Conservation (phyloP, 2,329 filamentous ascomycete species). For the Metarhizium album region DNA sequence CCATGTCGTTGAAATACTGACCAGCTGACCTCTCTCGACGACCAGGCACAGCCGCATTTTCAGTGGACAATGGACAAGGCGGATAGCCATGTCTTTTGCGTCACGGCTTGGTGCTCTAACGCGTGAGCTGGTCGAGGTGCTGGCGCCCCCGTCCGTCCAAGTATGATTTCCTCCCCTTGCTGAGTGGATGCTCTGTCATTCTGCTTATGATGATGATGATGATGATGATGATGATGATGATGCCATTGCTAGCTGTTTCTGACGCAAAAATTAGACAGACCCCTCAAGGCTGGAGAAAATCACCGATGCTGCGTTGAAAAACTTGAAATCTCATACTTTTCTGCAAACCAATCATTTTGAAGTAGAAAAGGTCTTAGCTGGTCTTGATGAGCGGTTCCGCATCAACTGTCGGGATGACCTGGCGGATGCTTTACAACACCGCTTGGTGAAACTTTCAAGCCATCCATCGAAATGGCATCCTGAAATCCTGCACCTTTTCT, state of each 20-base stretch:
- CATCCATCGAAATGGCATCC: conserved; percentile 56
- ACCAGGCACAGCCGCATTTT: background rate
- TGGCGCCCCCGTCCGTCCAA: conserved; percentile 44
- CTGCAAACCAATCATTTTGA: conserved; percentile 67
- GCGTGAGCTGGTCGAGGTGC: conserved; percentile 57
- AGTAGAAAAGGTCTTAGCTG: conserved; percentile 51
- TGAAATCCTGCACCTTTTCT: conserved; percentile 66
- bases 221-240: too few species aligned
- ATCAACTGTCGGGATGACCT: conserved; percentile 70
- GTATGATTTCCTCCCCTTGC: conserved; percentile 25
- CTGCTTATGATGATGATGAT: background rate
- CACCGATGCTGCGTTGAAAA: conserved; percentile 39
- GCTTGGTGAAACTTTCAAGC: conserved; percentile 48
- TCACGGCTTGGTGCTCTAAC: conserved; percentile 53
- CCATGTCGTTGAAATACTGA: background rate
- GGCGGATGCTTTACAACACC: conserved; percentile 54
- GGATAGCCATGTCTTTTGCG: conserved; percentile 54
- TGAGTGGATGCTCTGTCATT: background rate
- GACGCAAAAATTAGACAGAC: conserved; percentile 13
- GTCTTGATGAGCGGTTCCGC: conserved; percentile 77
- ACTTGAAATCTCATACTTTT: conserved; percentile 43
- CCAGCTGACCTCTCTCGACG: background rate
- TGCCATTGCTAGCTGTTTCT: background rate
- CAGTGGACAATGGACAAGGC: conserved; percentile 3
- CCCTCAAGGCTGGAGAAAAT: conserved; percentile 29